Percentiles rank a stretch among this genome's conserved stretches.
Conservation (phyloP, 2,329 filamentous ascomycete species). For the Chalaropsis thielavioides region DNA sequence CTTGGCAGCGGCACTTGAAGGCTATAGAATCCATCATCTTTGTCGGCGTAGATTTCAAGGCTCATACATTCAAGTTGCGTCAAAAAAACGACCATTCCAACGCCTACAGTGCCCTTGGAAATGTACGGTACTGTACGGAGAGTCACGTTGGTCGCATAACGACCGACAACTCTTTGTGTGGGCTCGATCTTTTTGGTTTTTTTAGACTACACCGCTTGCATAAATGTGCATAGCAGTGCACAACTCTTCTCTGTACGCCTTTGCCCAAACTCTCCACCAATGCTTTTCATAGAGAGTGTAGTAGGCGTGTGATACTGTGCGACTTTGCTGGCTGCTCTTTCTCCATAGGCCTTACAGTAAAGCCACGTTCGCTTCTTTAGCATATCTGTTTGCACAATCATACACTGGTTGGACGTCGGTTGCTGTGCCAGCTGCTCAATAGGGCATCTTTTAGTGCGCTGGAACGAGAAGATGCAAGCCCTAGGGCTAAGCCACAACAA, state of each 20-base stretch:
- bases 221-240: background rate
- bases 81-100: background rate
- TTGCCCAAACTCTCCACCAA: conserved; percentile 2
- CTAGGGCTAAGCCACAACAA: background rate
- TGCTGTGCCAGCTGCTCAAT: background rate
- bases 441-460: background rate
- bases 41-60: background rate
- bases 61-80: too few species aligned
- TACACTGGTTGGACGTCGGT: background rate
- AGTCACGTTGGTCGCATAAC: background rate
- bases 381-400: background rate
- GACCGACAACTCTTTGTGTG: background rate
- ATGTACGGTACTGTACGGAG: background rate
- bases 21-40: too few species aligned
- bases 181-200: background rate
- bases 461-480: background rate
- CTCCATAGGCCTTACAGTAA: background rate
- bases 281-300: background rate
- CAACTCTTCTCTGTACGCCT: background rate
- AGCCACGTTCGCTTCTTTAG: background rate
- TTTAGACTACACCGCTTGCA: background rate
- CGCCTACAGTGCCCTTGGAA: background rate
- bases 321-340: background rate
- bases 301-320: background rate
- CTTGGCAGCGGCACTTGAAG: background rate